Percentiles rank a stretch among this genome's conserved stretches.
phyloP scores from a whole-genome alignment of 2,329 filamentous ascomycete genomes.

The Alternaria sp. region DNA sequence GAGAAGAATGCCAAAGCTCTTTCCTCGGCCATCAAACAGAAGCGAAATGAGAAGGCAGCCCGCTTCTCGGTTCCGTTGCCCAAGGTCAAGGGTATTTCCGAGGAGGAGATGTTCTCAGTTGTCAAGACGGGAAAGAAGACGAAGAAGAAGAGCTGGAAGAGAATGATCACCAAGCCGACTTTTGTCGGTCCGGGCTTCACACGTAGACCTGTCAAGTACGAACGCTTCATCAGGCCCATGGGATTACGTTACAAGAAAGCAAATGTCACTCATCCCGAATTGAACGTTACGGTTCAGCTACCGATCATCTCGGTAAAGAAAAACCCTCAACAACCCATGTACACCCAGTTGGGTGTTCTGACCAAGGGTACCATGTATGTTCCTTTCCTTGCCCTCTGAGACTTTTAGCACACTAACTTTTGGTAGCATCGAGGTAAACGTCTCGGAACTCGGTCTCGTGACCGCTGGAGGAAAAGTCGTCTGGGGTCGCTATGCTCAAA shows the following conservation, averaged over 20 bases:
- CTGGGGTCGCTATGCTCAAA: constrained; percentile 49
- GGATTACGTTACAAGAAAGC: constrained; percentile 82
- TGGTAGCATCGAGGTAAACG: constrained; percentile 80
- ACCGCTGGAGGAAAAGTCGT: constrained; percentile 84
- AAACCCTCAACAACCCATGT: constrained; percentile 86
- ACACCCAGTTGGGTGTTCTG: constrained; percentile 90
- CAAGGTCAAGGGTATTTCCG: constrained; percentile 90
- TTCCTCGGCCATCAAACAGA: constrained; percentile 91
- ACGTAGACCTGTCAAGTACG: constrained; percentile 81
- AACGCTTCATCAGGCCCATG: constrained; percentile 58
- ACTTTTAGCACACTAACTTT: too few species aligned
- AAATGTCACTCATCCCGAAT: constrained; percentile 76
- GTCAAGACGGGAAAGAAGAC: constrained; percentile 90
- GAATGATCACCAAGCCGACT: constrained; percentile 80
- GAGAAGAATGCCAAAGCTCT: constrained; percentile 76
- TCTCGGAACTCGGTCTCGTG: constrained; percentile 87
- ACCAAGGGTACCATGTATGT: constrained; percentile 54
- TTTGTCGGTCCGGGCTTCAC: constrained; percentile 95
- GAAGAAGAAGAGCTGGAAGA: constrained; percentile 81
- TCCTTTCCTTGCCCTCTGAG: too few species aligned
- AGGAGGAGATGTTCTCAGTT: constrained; percentile 97
- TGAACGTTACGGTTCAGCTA: constrained; percentile 87
- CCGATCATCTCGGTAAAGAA: constrained; percentile 73
- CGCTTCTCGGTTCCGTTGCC: constrained; percentile 92
- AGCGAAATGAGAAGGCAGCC: constrained; percentile 86